Evolutionary conservation across 345 rosid genomes (phyloP).

Genomic region (Hypericum perforatum): DNA sequence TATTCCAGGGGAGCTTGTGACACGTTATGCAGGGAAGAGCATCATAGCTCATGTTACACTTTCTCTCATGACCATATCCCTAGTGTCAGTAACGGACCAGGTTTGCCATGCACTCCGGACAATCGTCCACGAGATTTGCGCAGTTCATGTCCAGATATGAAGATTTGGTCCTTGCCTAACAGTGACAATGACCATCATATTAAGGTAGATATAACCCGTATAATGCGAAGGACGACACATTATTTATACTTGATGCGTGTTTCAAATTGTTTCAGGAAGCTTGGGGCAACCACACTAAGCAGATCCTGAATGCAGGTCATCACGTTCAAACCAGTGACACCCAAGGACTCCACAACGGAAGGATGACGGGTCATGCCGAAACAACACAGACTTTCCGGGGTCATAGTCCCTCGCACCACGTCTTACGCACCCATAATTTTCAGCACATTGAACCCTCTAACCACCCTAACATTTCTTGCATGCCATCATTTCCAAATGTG

Average conservation of each 20-base stretch:
- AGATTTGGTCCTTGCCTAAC: conserved; percentile 26
- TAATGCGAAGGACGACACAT: no score
- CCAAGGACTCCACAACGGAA: conserved; percentile 13
- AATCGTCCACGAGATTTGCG: conserved; percentile 27
- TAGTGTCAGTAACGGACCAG: conserved; percentile 33
- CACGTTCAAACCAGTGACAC: conserved; percentile 12
- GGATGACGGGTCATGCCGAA: conserved; percentile 4
- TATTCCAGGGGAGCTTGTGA: conserved; percentile 35
- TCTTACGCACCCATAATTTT: conserved; percentile 4
- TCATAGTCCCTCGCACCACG: conserved; percentile 8
- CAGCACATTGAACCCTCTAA: conserved; percentile 6
- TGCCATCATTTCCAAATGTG: conserved; percentile 12
- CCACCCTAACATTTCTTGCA: neutral
- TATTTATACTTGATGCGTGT: no score
- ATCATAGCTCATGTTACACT: conserved; percentile 51
- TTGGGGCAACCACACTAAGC: conserved; percentile 12
- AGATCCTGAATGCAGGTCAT: conserved; percentile 5
- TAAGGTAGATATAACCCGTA: conserved; percentile 34
- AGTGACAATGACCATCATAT: conserved; percentile 26
- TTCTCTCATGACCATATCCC: conserved; percentile 43
- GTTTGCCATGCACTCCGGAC: conserved; percentile 25
- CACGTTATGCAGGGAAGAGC: conserved; percentile 58
- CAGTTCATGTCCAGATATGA: conserved; percentile 43
- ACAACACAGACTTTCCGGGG: conserved; percentile 6
- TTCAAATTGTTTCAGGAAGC: conserved; percentile 15